Conservation (phyloP, 306 rosid species). For the Astragalus membranaceus region DNA sequence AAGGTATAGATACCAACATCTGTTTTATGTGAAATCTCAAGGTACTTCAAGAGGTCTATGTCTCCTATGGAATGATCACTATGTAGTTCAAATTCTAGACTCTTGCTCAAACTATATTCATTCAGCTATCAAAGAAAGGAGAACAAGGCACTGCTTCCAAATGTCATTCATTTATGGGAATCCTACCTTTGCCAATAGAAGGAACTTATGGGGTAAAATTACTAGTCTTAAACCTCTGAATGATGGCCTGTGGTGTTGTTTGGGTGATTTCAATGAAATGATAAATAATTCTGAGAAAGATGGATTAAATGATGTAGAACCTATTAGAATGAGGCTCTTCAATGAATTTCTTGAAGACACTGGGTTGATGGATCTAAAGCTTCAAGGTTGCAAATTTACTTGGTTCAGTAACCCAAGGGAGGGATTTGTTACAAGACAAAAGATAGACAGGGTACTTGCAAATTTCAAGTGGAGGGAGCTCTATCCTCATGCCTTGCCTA, state of each 20-base stretch:
- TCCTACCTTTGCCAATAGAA: no score
- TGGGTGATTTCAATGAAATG: not conserved
- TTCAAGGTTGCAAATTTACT: not conserved
- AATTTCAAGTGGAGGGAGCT: not conserved
- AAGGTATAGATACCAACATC: no score
- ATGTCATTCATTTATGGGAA: no score
- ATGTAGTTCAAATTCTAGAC: no score
- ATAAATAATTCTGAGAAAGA: not conserved
- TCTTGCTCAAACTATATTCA: no score
- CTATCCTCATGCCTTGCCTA: not conserved
- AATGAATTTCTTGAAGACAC: not conserved
- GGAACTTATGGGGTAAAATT: no score
- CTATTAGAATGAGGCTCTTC: not conserved
- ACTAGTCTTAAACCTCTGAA: no score
- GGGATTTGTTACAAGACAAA: not conserved
- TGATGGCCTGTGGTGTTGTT: not conserved
- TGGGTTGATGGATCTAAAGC: not conserved
- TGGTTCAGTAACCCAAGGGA: not conserved
- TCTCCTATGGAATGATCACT: no score
- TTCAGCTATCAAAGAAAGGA: no score
- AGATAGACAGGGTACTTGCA: not conserved
- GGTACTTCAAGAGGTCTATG: no score
- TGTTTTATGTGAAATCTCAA: no score
- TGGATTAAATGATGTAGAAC: not conserved
- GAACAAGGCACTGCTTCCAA: no score